Evolutionary conservation across 257 asterid species (phyloP).

Genomic region (Agastache rugosa): DNA sequence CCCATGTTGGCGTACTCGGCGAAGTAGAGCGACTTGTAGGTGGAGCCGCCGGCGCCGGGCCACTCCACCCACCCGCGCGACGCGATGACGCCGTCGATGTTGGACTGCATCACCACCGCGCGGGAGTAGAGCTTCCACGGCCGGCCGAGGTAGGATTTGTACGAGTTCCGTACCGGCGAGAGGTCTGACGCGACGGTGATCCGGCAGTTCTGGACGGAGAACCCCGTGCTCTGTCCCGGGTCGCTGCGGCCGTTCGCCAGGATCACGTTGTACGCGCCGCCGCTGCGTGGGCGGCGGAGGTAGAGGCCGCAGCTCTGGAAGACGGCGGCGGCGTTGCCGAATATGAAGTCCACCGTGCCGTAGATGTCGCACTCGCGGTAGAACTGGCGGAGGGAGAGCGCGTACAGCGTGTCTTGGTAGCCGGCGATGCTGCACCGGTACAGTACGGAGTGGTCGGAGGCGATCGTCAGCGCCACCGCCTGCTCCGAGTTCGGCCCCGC

Average conservation of each 20-base stretch:
- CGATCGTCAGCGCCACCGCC: slow-evolving; percentile 62
- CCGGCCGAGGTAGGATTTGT: slow-evolving; percentile 57
- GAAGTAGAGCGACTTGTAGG: slow-evolving; percentile 51
- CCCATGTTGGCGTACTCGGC: slow-evolving; percentile 66
- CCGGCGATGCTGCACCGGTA: slow-evolving; percentile 69
- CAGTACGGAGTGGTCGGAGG: slow-evolving; percentile 67
- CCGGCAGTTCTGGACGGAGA: slow-evolving; percentile 62
- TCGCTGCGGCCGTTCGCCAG: slow-evolving; percentile 68
- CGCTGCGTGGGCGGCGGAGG: slow-evolving; percentile 57
- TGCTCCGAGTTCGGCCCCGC: slow-evolving; percentile 63
- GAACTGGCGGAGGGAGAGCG: slow-evolving; percentile 70
- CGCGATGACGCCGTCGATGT: slow-evolving; percentile 53
- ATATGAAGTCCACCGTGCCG: slow-evolving; percentile 76
- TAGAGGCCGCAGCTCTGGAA: slow-evolving; percentile 64
- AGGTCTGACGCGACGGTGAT: slow-evolving; percentile 52
- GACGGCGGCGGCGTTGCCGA: slow-evolving; percentile 73
- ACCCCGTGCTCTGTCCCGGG: slow-evolving; percentile 75
- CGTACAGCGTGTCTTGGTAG: slow-evolving; percentile 72
- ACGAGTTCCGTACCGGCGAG: slow-evolving; percentile 37
- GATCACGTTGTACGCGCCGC: slow-evolving; percentile 53
- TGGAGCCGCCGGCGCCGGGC: slow-evolving; percentile 54
- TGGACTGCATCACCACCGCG: slow-evolving; percentile 70
- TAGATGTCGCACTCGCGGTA: slow-evolving; percentile 79
- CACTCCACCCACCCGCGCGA: slow-evolving; percentile 74
- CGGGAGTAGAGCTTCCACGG: slow-evolving; percentile 71